Evolutionary conservation across 176 grass and related monocot species (phyloP).

Genomic region (Juncus effusus): DNA sequence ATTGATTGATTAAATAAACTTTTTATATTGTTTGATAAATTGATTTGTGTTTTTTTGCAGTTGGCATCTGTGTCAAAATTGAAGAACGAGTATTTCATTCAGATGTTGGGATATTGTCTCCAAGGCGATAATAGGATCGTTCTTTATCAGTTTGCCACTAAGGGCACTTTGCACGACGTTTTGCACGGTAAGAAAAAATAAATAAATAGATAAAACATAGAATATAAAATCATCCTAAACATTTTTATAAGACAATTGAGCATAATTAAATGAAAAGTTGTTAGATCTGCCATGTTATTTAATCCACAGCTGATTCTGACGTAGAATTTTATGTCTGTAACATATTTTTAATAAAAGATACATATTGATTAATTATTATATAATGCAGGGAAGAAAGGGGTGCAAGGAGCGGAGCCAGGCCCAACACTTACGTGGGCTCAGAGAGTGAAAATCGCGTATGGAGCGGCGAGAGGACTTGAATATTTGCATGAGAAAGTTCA

Average conservation of each 20-base stretch:
- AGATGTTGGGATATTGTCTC: slow-evolving; percentile 77
- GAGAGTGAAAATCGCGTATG: slow-evolving; percentile 57
- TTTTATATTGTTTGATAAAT: background rate
- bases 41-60: slow-evolving; percentile 28
- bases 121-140: slow-evolving; percentile 75
- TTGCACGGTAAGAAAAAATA: slow-evolving; percentile 49
- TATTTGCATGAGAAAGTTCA: slow-evolving; percentile 79
- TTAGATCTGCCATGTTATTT: background rate
- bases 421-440: slow-evolving; percentile 63
- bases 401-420: slow-evolving; percentile 62
- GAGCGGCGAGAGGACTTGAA: slow-evolving; percentile 80
- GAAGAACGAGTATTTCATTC: slow-evolving; percentile 66
- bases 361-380: background rate
- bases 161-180: slow-evolving; percentile 79
- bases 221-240: background rate
- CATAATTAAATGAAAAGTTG: background rate
- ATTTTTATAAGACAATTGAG: background rate
- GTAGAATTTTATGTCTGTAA: background rate
- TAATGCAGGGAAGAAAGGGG: slow-evolving; percentile 81
- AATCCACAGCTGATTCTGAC: background rate
- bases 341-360: background rate
- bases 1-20: too few species aligned
- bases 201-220: background rate
- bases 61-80: slow-evolving; percentile 63
- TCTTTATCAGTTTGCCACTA: slow-evolving; percentile 73